Evolutionary conservation across 1,139 yeast genomes (phyloP).

Genomic region (Geotrichum restrictum): DNA sequence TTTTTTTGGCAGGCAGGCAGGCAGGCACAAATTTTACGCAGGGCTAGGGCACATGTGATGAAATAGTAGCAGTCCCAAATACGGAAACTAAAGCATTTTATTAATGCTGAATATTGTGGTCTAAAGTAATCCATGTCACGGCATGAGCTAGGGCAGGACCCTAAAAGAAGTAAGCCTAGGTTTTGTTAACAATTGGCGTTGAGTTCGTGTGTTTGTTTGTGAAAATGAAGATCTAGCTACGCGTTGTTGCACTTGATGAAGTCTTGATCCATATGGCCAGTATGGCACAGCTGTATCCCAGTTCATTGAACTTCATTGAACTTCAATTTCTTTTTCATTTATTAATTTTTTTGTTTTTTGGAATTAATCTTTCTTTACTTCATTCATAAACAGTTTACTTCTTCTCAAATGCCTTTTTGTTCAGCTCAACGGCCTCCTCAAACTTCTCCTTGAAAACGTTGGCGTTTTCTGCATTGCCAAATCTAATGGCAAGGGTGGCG

Average conservation of each 20-base stretch:
- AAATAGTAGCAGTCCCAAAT: neutral
- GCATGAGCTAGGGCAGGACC: neutral
- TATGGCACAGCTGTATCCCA: neutral
- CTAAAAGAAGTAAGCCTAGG: neutral
- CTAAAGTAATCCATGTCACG: neutral
- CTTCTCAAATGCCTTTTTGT: slow-evolving; percentile 44
- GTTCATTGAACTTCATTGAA: neutral
- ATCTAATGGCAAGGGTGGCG: slow-evolving; percentile 92
- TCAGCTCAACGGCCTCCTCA: slow-evolving; percentile 69
- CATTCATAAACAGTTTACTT: slow-evolving; percentile 7
- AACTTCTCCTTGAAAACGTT: slow-evolving; percentile 91
- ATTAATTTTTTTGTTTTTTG: neutral
- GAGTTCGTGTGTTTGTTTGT: neutral
- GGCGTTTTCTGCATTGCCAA: slow-evolving; percentile 95
- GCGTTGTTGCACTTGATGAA: neutral
- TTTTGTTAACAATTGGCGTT: too few relatives aligned
- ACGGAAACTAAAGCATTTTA: neutral
- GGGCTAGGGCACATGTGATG: slow-evolving; percentile 1
- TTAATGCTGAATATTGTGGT: neutral
- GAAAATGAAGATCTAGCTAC: neutral
- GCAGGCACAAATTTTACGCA: neutral
- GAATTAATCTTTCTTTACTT: neutral
- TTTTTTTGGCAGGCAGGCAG: too few relatives aligned
- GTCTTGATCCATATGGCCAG: neutral
- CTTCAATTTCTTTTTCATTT: neutral